Base-by-base conservation (phyloP, 805 yeast genomes). In the Nakazawaea pomicola region DNA sequence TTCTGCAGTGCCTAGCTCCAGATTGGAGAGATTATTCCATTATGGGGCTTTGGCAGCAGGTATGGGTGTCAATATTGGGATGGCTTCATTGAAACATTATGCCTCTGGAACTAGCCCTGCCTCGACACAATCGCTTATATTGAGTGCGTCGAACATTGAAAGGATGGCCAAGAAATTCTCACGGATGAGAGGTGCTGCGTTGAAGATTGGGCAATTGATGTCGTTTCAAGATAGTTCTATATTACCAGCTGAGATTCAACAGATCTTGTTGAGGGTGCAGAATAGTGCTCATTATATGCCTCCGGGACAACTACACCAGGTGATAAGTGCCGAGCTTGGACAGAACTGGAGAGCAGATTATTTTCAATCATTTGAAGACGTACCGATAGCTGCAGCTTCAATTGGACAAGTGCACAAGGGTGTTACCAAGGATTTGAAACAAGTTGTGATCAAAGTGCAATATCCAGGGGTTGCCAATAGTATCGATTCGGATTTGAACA, bases 241-340 rank as follows among this genome's bases (percentile, higher is more conserved):
- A 25, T 64, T 91, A 31, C 98, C 99, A 1, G 70, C 73, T 31
- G 96, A 90, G 53, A 75, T 93, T 44, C 95, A 88, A 53, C 76
- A 80, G 50, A 78, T 91, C 32, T 65, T 93, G 50, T 64, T 86
- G 38, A 68, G 89, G 24, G 96, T 93, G 1, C 99, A 93, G 62
- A 91, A 89, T 58, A 79, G 83, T 54, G 98, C 99, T 5, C 89
- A 91, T 61, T 93, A 86, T 65, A 93, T 93, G 98, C 99, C 99
- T 12, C 83, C 83, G 4, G 76, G 84, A 24, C 99, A 93, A 63
- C 67, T 93, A 40, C 88, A 88, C 49, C 71, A 74, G 41, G 87
- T 86, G 2, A 72, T 93, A 76, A 58, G 68, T 7, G 59, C 64
- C 9, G 93, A 89, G 48, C 72, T 93, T 40, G 97, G 98, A 11